Conservation (phyloP, 2,329 filamentous ascomycete species). For the Pseudofabraea citricarpa region DNA sequence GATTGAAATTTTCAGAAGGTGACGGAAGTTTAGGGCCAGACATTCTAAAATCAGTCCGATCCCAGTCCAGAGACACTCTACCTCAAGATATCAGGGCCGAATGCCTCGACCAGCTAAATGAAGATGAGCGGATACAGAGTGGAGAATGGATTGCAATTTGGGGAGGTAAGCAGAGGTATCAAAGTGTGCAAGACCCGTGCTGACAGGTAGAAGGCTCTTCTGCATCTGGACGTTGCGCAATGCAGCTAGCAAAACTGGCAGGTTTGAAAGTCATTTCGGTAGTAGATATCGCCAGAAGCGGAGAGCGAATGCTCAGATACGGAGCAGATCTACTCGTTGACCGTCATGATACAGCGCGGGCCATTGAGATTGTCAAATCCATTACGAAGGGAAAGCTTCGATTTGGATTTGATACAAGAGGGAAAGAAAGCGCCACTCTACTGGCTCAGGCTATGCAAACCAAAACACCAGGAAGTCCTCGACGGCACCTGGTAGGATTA, state of each 20-base stretch:
- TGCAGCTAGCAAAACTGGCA: conserved; percentile 63
- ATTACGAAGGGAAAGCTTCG: conserved; percentile 53
- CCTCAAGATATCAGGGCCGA: conserved; percentile 59
- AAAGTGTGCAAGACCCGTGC: not conserved
- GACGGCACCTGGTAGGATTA: conserved; percentile 60
- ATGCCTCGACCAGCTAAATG: conserved; percentile 50
- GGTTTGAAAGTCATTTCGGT: conserved; percentile 62
- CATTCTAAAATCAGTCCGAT: conserved; percentile 45
- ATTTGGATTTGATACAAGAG: conserved; percentile 66
- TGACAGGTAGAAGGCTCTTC: conserved; percentile 46
- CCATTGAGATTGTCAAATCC: conserved; percentile 57
- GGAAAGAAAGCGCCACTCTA: conserved; percentile 55
- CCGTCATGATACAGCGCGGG: conserved; percentile 59
- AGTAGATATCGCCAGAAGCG: conserved; percentile 63
- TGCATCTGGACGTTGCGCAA: conserved; percentile 60
- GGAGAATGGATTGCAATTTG: conserved; percentile 72
- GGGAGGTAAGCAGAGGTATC: conserved; percentile 48
- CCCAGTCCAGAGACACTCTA: conserved; percentile 40
- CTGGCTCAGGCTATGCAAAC: conserved; percentile 32
- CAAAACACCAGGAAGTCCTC: conserved; percentile 10
- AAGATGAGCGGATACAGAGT: conserved; percentile 45
- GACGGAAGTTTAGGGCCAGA: conserved; percentile 46
- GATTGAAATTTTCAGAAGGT: conserved; percentile 54
- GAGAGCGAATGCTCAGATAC: conserved; percentile 47
- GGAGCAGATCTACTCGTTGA: conserved; percentile 63